A percentile compares a stretch with the other conserved stretches of the same genome.
These are phyloP conservation scores for Didymosphaeria variabile DNA, from an alignment of 2,329 filamentous ascomycete genomes.

Conservation along the genomic window DNA sequence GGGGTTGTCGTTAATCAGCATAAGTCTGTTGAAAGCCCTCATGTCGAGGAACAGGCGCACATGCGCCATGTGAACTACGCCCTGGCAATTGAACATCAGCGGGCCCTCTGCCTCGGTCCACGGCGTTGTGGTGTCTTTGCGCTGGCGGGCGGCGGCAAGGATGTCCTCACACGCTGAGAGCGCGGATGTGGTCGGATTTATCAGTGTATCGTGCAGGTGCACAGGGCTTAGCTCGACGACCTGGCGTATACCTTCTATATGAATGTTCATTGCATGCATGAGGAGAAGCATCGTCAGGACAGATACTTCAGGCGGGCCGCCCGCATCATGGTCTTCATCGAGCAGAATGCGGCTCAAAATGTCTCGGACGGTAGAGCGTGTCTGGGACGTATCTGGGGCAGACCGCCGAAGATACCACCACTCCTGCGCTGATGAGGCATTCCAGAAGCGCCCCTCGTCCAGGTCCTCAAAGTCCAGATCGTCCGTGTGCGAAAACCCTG, in stretches of 20 bases:
- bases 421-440: constrained; percentile 34
- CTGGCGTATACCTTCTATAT: constrained; percentile 48
- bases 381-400: constrained; percentile 12
- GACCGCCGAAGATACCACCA: constrained; percentile 30
- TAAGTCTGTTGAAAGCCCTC: constrained; percentile 39
- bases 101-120: constrained; percentile 38
- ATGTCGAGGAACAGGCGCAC: constrained; percentile 41
- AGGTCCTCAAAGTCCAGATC: constrained; percentile 48
- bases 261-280: constrained; percentile 48
- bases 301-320: constrained; percentile 26
- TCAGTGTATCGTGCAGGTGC: constrained; percentile 18
- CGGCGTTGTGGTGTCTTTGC: constrained; percentile 21
- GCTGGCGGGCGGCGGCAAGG: constrained; percentile 13
- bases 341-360: constrained; percentile 37
- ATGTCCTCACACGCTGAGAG: constrained; percentile 37
- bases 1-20: constrained; percentile 37
- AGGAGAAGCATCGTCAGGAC: constrained; percentile 43
- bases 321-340: constrained; percentile 25
- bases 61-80: constrained; percentile 44
- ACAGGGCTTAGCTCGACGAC: constrained; percentile 31
- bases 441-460: constrained; percentile 44
- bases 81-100: constrained; percentile 47
- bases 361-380: constrained; percentile 27
- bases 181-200: constrained; percentile 35
- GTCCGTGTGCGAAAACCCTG: constrained; percentile 43